A percentile compares a stretch with the other conserved stretches of the same genome.
Evolutionary conservation across 2,329 filamentous ascomycete species (phyloP).

Genomic region (Fusarium penzigii): DNA sequence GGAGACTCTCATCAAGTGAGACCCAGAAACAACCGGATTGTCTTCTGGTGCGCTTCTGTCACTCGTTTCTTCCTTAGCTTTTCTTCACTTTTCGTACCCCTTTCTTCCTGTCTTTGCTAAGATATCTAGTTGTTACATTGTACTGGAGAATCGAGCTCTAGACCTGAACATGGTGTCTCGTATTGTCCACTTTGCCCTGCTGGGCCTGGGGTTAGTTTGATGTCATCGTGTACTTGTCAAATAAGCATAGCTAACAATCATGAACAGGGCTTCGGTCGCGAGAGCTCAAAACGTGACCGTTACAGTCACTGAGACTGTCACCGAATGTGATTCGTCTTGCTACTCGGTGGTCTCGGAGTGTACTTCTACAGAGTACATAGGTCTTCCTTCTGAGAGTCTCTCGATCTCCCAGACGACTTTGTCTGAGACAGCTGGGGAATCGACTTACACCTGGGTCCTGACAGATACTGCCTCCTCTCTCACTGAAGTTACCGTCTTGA

Average conservation of each 20-base stretch:
- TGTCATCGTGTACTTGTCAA: background rate
- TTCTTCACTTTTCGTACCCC: background rate
- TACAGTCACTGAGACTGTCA: slow-evolving; percentile 36
- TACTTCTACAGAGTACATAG: slow-evolving; percentile 17
- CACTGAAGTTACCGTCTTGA: background rate
- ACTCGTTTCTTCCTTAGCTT: slow-evolving; percentile 22
- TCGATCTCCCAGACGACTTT: background rate
- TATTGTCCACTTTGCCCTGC: slow-evolving; percentile 27
- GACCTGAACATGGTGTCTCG: slow-evolving; percentile 23
- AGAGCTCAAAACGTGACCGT: slow-evolving; percentile 28
- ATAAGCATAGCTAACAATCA: slow-evolving; percentile 8
- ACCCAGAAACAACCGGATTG: slow-evolving; percentile 12
- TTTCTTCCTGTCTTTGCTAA: background rate
- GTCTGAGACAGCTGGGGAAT: background rate
- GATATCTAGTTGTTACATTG: background rate
- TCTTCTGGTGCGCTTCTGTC: slow-evolving; percentile 17
- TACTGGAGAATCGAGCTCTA: slow-evolving; percentile 9
- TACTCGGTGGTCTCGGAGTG: slow-evolving; percentile 24
- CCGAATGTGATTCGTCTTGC: slow-evolving; percentile 30
- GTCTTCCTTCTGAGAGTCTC: background rate
- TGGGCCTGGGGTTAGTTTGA: slow-evolving; percentile 31
- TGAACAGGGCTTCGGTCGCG: slow-evolving; percentile 25
- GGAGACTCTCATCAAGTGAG: slow-evolving; percentile 17
- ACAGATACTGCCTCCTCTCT: slow-evolving; percentile 7
- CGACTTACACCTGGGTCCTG: background rate